Conservation (phyloP, 108 stramenopile species). For the Cyclostephanos tholiformis region DNA sequence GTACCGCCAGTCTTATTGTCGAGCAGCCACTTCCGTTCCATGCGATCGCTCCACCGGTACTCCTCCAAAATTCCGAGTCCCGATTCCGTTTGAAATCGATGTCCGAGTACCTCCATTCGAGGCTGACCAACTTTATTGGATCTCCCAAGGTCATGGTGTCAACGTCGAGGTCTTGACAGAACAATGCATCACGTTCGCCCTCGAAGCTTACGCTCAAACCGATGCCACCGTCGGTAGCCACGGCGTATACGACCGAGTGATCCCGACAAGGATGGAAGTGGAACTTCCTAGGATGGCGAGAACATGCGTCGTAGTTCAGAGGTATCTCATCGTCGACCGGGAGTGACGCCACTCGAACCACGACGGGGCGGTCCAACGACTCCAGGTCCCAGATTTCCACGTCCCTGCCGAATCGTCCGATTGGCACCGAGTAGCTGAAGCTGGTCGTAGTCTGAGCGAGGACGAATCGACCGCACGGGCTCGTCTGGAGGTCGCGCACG, state of each 20-base stretch:
- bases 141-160: constrained; percentile 19
- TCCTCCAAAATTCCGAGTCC: constrained; percentile 24
- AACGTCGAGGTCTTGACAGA: constrained; percentile 19
- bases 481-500: constrained; percentile 24
- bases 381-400: constrained; percentile 44
- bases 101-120: constrained; percentile 41
- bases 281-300: constrained; percentile 37
- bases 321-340: constrained; percentile 54
- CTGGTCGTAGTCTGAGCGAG: constrained; percentile 20
- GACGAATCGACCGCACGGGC: constrained; percentile 31
- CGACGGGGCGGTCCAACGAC: neutral
- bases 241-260: constrained; percentile 20
- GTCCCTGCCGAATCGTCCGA: constrained; percentile 30
- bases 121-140: constrained; percentile 25
- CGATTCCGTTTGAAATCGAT: constrained; percentile 28
- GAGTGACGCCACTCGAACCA: constrained; percentile 15
- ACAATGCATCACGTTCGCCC: constrained; percentile 41
- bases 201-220: constrained; percentile 25
- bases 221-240: constrained; percentile 44
- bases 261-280: constrained; percentile 34
- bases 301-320: constrained; percentile 42
- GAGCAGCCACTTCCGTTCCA: constrained; percentile 41
- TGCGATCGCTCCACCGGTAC: constrained; percentile 49
- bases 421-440: constrained; percentile 43
- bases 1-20: constrained; percentile 5